phyloP scores from a whole-genome alignment of 2,329 filamentous ascomycete species.

The Beauveria rudraprayagi region DNA sequence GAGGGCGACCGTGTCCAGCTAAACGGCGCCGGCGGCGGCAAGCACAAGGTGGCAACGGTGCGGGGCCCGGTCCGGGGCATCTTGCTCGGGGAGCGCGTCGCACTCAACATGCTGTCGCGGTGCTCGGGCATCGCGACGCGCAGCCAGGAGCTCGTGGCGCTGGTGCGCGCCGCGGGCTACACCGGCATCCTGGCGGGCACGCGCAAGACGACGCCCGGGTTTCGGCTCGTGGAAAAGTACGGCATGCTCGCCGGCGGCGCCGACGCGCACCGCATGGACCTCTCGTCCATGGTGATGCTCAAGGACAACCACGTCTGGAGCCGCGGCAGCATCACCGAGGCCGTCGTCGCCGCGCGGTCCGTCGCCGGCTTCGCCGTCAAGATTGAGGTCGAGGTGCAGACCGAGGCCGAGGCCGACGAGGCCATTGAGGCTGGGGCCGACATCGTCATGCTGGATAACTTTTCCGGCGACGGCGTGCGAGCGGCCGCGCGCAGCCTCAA shows the following conservation, averaged over 20 bases:
- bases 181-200: slow-evolving; percentile 83
- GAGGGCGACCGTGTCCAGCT: slow-evolving; percentile 61
- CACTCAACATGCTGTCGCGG: slow-evolving; percentile 79
- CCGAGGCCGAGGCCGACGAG: slow-evolving; percentile 79
- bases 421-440: slow-evolving; percentile 87
- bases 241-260: slow-evolving; percentile 92
- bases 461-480: slow-evolving; percentile 70
- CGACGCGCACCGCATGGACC: slow-evolving; percentile 84
- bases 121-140: slow-evolving; percentile 86
- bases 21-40: slow-evolving; percentile 42
- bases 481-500: slow-evolving; percentile 68
- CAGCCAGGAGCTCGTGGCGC: slow-evolving; percentile 45
- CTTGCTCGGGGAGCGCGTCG: slow-evolving; percentile 87
- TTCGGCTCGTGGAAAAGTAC: slow-evolving; percentile 94
- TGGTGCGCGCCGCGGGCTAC: slow-evolving; percentile 62
- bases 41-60: slow-evolving; percentile 68
- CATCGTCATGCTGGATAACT: slow-evolving; percentile 97
- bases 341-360: slow-evolving; percentile 73
- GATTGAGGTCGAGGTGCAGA: slow-evolving; percentile 92
- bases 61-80: slow-evolving; percentile 71
- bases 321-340: slow-evolving; percentile 74
- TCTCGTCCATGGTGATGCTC: slow-evolving; percentile 94
- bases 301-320: slow-evolving; percentile 99
- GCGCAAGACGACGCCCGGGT: slow-evolving; percentile 93
- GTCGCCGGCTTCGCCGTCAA: slow-evolving; percentile 87